phyloP scores from a whole-genome alignment of 768 basidiomycete species.

The Suillus brevipes region DNA sequence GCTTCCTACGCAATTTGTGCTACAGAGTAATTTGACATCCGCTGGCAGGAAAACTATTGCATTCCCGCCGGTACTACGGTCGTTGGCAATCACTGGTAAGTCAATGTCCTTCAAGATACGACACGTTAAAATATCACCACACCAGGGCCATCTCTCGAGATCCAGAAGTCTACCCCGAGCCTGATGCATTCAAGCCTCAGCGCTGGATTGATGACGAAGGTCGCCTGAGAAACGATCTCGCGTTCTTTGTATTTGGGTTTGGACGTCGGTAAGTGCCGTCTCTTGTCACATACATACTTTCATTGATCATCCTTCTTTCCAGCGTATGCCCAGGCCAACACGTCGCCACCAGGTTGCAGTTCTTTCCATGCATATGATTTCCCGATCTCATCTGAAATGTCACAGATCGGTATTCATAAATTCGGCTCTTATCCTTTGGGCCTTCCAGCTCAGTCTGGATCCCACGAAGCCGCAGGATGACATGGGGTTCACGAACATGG shows the following conservation, averaged over 20 bases:
- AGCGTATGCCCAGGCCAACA: slow-evolving; percentile 1
- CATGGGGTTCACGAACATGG: not conserved
- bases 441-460: not conserved
- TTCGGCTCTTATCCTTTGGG: not conserved
- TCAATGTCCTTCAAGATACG: not conserved
- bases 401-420: not conserved
- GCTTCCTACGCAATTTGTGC: not conserved
- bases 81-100: not conserved
- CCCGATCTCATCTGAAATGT: not conserved
- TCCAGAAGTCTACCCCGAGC: not conserved
- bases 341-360: not conserved
- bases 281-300: not conserved
- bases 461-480: not conserved
- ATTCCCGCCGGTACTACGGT: not conserved
- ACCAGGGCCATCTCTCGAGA: slow-evolving; percentile 2
- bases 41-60: not conserved
- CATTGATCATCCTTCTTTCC: not conserved
- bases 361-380: not conserved
- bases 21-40: not conserved
- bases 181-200: not conserved
- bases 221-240: not conserved
- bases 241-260: not conserved
- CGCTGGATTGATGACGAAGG: not conserved
- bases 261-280: not conserved
- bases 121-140: not conserved